Conservation (phyloP, 228 moss, liverwort and hornwort genomes). For the Sphagnum magellanicum region DNA sequence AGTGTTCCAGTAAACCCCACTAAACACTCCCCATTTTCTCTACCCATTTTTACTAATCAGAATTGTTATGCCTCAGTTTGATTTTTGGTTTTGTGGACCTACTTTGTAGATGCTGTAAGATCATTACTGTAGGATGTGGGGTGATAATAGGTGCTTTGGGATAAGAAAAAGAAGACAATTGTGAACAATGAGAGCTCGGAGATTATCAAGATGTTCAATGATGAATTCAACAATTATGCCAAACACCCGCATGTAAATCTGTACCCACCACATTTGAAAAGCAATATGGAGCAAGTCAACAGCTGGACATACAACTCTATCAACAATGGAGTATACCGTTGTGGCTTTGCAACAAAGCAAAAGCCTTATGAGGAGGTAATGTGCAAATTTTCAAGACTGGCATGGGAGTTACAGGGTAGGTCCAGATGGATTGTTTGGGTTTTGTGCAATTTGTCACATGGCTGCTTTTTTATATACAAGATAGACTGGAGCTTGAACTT, state of each 20-base stretch:
- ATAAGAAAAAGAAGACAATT: conserved; percentile 71
- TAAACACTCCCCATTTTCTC: no score
- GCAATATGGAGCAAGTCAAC: conserved; percentile 63
- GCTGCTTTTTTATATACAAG: no score
- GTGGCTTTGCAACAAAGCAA: conserved; percentile 87
- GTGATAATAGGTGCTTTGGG: conserved; percentile 61
- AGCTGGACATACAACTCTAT: conserved; percentile 80
- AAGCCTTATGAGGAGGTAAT: conserved; percentile 72
- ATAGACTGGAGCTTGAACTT: no score
- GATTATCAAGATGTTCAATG: conserved; percentile 81
- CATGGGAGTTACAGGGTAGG: no score
- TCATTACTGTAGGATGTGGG: no score
- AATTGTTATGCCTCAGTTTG: no score
- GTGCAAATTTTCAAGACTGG: neutral
- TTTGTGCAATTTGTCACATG: no score
- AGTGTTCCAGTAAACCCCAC: conserved; percentile 51
- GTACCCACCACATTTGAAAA: conserved; percentile 43
- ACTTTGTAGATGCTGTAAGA: no score
- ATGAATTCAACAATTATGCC: conserved; percentile 70
- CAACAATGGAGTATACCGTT: conserved; percentile 93
- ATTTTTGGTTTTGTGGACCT: no score
- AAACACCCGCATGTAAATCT: conserved; percentile 65
- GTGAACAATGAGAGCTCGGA: conserved; percentile 98
- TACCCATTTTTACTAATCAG: no score
- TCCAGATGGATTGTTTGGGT: no score